These are phyloP conservation scores for Epicoccum nigrum DNA, from an alignment of 2,329 filamentous ascomycete genomes.

Conservation along the genomic window DNA sequence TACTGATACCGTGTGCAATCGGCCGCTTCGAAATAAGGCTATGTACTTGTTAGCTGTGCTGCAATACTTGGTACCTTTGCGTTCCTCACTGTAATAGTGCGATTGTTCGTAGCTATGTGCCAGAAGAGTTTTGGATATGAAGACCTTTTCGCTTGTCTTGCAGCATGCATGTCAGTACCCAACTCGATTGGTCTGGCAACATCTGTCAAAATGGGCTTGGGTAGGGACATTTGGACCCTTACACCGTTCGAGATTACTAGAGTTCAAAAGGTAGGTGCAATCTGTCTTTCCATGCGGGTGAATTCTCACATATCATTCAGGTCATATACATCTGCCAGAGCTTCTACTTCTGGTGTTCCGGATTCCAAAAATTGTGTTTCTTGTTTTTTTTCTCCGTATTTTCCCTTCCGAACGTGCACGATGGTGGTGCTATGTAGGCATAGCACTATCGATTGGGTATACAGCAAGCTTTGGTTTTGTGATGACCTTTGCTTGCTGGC, in stretches of 20 bases:
- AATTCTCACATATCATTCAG: slow-evolving; percentile 5
- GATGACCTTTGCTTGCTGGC: slow-evolving; percentile 2
- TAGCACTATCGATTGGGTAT: slow-evolving; percentile 4
- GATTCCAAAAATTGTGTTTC: slow-evolving; percentile 32
- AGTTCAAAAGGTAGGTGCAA: slow-evolving; percentile 45
- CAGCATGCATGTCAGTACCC: slow-evolving; percentile 2
- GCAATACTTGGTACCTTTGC: background rate
- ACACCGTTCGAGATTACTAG: slow-evolving; percentile 47
- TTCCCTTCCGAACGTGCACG: slow-evolving; percentile 26
- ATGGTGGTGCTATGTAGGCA: slow-evolving; percentile 23
- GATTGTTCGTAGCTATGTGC: background rate
- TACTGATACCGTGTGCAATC: background rate
- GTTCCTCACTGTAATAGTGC: background rate
- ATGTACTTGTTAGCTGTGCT: background rate
- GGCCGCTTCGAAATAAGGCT: background rate
- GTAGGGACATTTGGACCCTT: slow-evolving; percentile 50
- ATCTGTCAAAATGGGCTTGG: background rate
- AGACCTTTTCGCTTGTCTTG: slow-evolving; percentile 38
- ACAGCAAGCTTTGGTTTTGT: background rate
- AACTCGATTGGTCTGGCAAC: background rate
- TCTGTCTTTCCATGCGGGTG: background rate
- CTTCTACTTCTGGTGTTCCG: slow-evolving; percentile 32
- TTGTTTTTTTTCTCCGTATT: slow-evolving; percentile 36
- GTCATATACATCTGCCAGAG: slow-evolving; percentile 29
- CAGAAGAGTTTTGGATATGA: slow-evolving; percentile 2